A percentile compares a stretch with the other conserved stretches of the same genome.
Conservation (phyloP, 352 stramenopile species). For the Phytophthora europaea region DNA sequence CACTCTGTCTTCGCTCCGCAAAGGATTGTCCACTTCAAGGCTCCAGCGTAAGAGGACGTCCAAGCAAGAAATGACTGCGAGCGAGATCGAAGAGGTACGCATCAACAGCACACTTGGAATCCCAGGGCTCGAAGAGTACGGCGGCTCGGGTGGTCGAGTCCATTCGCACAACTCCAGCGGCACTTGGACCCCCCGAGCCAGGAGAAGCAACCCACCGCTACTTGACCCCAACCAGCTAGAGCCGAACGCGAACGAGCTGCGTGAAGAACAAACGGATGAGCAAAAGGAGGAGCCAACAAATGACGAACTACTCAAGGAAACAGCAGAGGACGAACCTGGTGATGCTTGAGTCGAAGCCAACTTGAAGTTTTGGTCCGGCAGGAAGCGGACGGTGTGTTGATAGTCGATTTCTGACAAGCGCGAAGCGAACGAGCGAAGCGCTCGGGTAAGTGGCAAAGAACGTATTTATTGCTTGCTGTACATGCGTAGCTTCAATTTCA, state of each 20-base stretch:
- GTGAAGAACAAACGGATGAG: neutral
- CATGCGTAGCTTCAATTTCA: constrained; percentile 25
- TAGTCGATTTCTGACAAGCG: too few relatives aligned
- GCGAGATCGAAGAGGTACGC: constrained; percentile 26
- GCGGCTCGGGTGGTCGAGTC: neutral
- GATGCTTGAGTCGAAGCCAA: neutral
- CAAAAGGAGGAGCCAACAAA: constrained; percentile 1
- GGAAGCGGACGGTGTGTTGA: neutral
- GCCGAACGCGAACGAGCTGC: neutral
- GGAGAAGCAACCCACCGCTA: neutral
- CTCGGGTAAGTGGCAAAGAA: constrained; percentile 18
- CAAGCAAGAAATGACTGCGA: constrained; percentile 16
- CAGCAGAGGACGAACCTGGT: neutral
- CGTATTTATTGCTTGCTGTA: constrained; percentile 39
- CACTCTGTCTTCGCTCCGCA: constrained; percentile 48
- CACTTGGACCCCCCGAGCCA: neutral
- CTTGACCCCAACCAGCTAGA: constrained; percentile 5
- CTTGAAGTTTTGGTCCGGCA: neutral
- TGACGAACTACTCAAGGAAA: neutral
- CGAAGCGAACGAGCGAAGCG: constrained; percentile 1
- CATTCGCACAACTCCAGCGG: constrained; percentile 7
- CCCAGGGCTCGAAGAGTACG: constrained; percentile 24
- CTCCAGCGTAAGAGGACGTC: constrained; percentile 21
- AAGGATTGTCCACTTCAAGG: constrained; percentile 35
- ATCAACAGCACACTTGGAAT: constrained; percentile 33